Conservation (phyloP, 78 protist genomes). For the Corallochytrium limacisporum region DNA sequence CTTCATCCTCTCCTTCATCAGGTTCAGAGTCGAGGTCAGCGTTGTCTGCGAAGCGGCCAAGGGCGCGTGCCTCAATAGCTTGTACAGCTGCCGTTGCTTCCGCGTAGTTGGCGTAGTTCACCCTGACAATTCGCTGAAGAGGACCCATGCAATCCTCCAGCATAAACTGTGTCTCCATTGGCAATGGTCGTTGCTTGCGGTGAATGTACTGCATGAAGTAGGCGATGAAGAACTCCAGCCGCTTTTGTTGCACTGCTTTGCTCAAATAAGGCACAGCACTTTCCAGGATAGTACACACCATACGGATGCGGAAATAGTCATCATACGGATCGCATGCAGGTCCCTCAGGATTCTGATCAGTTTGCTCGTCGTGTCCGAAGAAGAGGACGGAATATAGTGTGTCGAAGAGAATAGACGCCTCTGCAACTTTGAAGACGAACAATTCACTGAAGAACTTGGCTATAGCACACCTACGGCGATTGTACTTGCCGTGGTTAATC, state of each 20-base stretch:
- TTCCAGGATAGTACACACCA: conserved; percentile 10
- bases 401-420: conserved; percentile 16
- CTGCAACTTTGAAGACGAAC: conserved; percentile 31
- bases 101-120: too few species aligned
- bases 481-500: not conserved
- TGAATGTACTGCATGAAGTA: conserved; percentile 4
- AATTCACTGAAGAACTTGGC: conserved; percentile 41
- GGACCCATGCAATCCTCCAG: too few species aligned
- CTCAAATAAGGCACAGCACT: not conserved
- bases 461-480: not conserved
- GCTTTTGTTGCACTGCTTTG: not conserved
- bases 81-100: too few species aligned
- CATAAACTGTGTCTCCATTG: conserved; percentile 1
- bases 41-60: too few species aligned
- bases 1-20: too few species aligned
- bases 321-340: not conserved
- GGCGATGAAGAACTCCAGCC: conserved; percentile 7
- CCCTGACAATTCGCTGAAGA: too few species aligned
- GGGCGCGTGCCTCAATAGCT: too few species aligned
- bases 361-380: conserved; percentile 14
- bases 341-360: not conserved
- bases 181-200: conserved; percentile 5
- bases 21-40: too few species aligned
- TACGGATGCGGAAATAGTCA: conserved; percentile 12
- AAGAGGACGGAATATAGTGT: conserved; percentile 4